Conservation (phyloP, 495 filamentous ascomycete genomes). For the Acidiella bohemica region DNA sequence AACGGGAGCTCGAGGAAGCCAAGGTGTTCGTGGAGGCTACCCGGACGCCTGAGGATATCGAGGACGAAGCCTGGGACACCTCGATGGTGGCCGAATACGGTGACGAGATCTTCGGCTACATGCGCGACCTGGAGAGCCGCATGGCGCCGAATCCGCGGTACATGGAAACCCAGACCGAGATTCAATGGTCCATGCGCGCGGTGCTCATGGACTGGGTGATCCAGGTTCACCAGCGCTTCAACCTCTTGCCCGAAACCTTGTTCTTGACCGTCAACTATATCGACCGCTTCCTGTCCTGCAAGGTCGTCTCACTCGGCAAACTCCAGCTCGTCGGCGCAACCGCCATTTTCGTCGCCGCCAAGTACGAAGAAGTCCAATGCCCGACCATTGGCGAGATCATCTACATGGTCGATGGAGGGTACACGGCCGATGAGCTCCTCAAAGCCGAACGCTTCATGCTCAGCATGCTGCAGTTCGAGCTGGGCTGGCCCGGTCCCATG, state of each 20-base stretch:
- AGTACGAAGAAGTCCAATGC: constrained; percentile 97
- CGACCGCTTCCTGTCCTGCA: constrained; percentile 88
- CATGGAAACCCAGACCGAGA: constrained; percentile 94
- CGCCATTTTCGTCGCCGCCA: constrained; percentile 88
- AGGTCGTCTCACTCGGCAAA: constrained; percentile 88
- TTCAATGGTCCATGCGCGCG: constrained; percentile 97
- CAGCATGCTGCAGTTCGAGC: constrained; percentile 82
- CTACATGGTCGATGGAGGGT: constrained; percentile 94
- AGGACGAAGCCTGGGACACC: constrained; percentile 86
- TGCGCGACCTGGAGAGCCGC: constrained; percentile 69
- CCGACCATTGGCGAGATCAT: constrained; percentile 90
- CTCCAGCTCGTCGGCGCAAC: constrained; percentile 93
- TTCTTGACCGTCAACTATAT: constrained; percentile 92
- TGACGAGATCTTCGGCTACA: constrained; percentile 87
- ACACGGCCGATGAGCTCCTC: constrained; percentile 77
- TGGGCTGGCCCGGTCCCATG: constrained; percentile 97
- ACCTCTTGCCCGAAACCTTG: constrained; percentile 80
- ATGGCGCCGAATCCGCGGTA: constrained; percentile 82
- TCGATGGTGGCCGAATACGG: constrained; percentile 97
- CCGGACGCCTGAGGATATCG: constrained; percentile 48
- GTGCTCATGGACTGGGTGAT: constrained; percentile 98
- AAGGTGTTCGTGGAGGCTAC: constrained; percentile 50
- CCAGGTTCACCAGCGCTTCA: constrained; percentile 87
- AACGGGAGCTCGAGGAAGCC: constrained; percentile 56
- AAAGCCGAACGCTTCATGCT: constrained; percentile 98